Evolutionary conservation across 768 basidiomycete species (phyloP), one percentile per base, ranked within the genome.

Genomic region (Phlebiopsis flavidoalba): DNA sequence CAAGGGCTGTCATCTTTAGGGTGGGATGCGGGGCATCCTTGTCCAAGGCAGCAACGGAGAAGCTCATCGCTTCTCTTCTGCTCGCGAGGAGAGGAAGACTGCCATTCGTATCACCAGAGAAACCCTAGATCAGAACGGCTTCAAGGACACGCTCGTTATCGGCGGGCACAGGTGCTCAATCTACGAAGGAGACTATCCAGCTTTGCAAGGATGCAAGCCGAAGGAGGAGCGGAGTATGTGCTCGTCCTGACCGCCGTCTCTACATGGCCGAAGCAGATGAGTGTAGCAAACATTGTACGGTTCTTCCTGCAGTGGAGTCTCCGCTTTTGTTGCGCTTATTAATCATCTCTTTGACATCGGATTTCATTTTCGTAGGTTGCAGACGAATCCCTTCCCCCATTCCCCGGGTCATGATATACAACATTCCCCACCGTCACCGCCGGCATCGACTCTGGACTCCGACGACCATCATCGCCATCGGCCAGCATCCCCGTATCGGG

Each of bases 101-200:
- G 80, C 83, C 10, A 89, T 93, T 65, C 69, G 73, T 19, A 70
- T 88, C 45, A 88, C 89, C 0, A 80, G 91, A 22, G 72, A 84
- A 57, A 91, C 89, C 1, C 79, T 95, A 11, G 84, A 93, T 69
- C 77, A 82, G 57, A 84, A 86, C 62, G 88, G 89, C 2, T 89
- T 88, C 72, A 70, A 80, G 52, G 74, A 87, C 45, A 80, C 85
- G 45, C 72, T 88, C 14, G 80, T 95, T 47, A 84, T 94, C 61
- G 93, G n/a, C 89, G 5, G 93, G 93, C 1, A 93, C 91, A 5
- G 93, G 93, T 1, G 88, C 87, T 0, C 89, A 86, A 62, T 91
- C 89, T 1, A 86, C 90, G 0, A 79, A 85, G 17, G 90, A 92
- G 71, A 93, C 91, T 36, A 80, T 83, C 73, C 73, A 79, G 68